These are phyloP conservation scores for Exophiala phaeomuriformis DNA, from an alignment of 2,329 filamentous ascomycete species.

Conservation along the genomic window DNA sequence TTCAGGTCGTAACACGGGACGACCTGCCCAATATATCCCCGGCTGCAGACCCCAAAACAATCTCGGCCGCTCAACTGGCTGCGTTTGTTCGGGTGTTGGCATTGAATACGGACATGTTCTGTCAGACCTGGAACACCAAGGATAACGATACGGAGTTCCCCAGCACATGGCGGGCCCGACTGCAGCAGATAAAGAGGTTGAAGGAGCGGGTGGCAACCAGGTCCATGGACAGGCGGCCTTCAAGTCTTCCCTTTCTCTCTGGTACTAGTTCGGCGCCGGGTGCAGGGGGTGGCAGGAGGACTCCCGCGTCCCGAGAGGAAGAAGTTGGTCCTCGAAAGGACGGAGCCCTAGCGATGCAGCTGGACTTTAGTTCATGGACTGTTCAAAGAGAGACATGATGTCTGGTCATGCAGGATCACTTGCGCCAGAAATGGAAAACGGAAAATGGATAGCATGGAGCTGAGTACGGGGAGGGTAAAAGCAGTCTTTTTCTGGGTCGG, in stretches of 20 bases:
- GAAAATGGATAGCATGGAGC: slow-evolving; percentile 18
- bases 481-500: background rate
- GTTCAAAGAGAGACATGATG: background rate
- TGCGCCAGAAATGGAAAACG: background rate
- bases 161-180: slow-evolving; percentile 79
- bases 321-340: slow-evolving; percentile 9
- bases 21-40: slow-evolving; percentile 90
- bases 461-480: slow-evolving; percentile 8
- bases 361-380: slow-evolving; percentile 24
- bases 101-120: slow-evolving; percentile 89
- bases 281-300: slow-evolving; percentile 13
- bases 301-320: slow-evolving; percentile 19
- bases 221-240: slow-evolving; percentile 12
- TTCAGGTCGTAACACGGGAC: slow-evolving; percentile 79
- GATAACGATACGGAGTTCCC: slow-evolving; percentile 68
- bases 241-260: background rate
- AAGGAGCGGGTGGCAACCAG: slow-evolving; percentile 48
- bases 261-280: background rate
- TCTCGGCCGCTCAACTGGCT: slow-evolving; percentile 74
- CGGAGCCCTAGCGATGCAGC: slow-evolving; percentile 15
- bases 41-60: slow-evolving; percentile 79
- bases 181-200: slow-evolving; percentile 76
- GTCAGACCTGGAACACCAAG: slow-evolving; percentile 66
- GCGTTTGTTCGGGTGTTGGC: slow-evolving; percentile 81
- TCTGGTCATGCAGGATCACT: background rate